Evolutionary conservation across 495 filamentous ascomycete genomes (phyloP).

Genomic region (Ramalina intermedia): DNA sequence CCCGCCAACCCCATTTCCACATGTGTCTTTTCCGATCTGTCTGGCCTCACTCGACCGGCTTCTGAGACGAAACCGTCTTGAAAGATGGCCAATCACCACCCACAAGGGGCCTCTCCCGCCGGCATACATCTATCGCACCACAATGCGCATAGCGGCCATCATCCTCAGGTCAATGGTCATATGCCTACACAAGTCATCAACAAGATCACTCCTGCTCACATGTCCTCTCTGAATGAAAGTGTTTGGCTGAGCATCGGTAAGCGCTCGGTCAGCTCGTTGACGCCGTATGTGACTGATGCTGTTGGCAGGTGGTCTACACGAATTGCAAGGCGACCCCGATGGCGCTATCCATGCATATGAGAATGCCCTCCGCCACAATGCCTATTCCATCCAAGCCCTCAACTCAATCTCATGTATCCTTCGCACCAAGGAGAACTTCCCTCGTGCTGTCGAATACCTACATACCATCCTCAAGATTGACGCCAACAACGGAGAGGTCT

Average conservation of each 20-base stretch:
- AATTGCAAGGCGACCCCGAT: constrained; percentile 77
- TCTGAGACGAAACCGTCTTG: too few species aligned
- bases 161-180: constrained; percentile 38
- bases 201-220: constrained; percentile 43
- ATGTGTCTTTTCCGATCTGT: too few species aligned
- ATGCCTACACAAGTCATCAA: constrained; percentile 38
- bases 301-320: constrained; percentile 59
- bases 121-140: constrained; percentile 31
- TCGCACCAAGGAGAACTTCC: constrained; percentile 81
- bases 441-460: constrained; percentile 86
- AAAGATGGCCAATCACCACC: constrained; percentile 22
- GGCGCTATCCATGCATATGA: constrained; percentile 82
- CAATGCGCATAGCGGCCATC: constrained; percentile 34
- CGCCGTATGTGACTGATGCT: constrained; percentile 7
- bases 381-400: constrained; percentile 85
- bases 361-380: constrained; percentile 72
- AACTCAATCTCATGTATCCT: constrained; percentile 85
- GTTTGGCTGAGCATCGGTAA: constrained; percentile 93
- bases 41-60: too few species aligned
- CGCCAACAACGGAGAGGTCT: constrained; percentile 77
- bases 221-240: constrained; percentile 58
- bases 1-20: too few species aligned
- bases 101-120: constrained; percentile 38
- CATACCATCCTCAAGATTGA: constrained; percentile 87
- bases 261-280: constrained; percentile 11